Conservation (phyloP, 345 rosid species). For the Boechera divaricarpa region DNA sequence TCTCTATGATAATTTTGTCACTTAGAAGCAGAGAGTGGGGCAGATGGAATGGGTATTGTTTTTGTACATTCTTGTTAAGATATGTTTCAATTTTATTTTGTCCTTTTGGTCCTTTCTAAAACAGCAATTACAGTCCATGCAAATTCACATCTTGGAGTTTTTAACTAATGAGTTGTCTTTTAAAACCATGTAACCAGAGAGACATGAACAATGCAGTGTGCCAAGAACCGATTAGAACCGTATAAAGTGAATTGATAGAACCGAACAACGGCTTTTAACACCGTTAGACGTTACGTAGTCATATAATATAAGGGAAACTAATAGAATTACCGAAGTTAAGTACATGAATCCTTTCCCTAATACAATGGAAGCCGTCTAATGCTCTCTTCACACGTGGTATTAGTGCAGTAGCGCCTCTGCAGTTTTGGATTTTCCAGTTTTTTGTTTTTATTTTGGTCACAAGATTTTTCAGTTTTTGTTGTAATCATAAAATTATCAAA, state of each 20-base stretch:
- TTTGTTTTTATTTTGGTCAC: neutral
- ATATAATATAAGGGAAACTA: conserved; percentile 1
- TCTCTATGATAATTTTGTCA: conserved; percentile 39
- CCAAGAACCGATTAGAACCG: neutral
- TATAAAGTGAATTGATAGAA: neutral
- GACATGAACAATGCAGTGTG: conserved; percentile 7
- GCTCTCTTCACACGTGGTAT: conserved; percentile 26
- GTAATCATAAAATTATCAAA: conserved; percentile 16
- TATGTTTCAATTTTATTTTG: conserved; percentile 36
- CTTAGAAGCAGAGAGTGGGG: conserved; percentile 46
- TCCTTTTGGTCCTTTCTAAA: conserved; percentile 34
- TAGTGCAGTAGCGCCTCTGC: conserved; percentile 17
- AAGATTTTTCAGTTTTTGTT: conserved; percentile 4
- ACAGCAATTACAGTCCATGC: conserved; percentile 26
- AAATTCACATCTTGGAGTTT: conserved; percentile 36
- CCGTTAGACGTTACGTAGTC: neutral
- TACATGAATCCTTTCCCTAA: conserved; percentile 8
- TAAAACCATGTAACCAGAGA: conserved; percentile 13
- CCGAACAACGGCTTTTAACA: neutral
- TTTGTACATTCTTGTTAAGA: conserved; percentile 43
- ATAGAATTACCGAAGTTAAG: neutral
- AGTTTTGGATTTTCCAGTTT: conserved; percentile 10
- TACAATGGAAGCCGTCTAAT: conserved; percentile 29
- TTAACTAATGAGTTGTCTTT: conserved; percentile 35
- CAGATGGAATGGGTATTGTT: conserved; percentile 42